phyloP scores from a whole-genome alignment of 352 stramenopile species.

The Phytophthora hybrid region DNA sequence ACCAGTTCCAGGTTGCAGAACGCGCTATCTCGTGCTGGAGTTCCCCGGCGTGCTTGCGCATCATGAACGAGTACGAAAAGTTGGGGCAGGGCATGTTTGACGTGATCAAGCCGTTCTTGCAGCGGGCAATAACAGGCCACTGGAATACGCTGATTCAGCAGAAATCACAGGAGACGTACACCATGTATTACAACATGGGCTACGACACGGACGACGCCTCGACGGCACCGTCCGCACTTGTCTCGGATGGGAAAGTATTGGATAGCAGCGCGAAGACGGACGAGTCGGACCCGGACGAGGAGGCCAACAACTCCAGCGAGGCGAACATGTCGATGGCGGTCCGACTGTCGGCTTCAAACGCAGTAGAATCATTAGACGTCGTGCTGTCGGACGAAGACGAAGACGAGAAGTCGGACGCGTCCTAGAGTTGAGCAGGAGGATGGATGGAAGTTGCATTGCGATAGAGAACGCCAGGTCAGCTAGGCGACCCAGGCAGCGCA shows the following conservation, averaged over 20 bases:
- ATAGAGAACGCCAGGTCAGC: slow-evolving; percentile 47
- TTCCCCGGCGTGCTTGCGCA: slow-evolving; percentile 78
- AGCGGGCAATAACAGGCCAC: slow-evolving; percentile 59
- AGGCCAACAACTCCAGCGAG: slow-evolving; percentile 40
- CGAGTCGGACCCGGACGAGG: slow-evolving; percentile 62
- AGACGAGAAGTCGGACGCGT: slow-evolving; percentile 45
- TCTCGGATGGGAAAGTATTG: slow-evolving; percentile 49
- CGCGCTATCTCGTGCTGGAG: slow-evolving; percentile 87
- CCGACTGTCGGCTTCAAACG: slow-evolving; percentile 47
- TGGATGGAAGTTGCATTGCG: slow-evolving; percentile 38
- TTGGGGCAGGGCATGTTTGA: slow-evolving; percentile 87
- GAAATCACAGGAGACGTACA: slow-evolving; percentile 88
- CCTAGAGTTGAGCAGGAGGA: slow-evolving; percentile 30
- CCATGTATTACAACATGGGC: slow-evolving; percentile 91
- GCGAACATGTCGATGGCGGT: slow-evolving; percentile 42
- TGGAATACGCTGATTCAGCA: slow-evolving; percentile 90
- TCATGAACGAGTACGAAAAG: slow-evolving; percentile 93
- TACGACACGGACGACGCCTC: slow-evolving; percentile 81
- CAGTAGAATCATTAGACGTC: slow-evolving; percentile 53
- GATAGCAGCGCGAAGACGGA: slow-evolving; percentile 67
- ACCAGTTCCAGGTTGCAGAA: slow-evolving; percentile 89
- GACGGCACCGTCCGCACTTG: slow-evolving; percentile 34
- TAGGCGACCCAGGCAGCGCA: slow-evolving; percentile 33
- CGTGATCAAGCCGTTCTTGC: slow-evolving; percentile 79
- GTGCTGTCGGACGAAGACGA: slow-evolving; percentile 56